Conservation (phyloP, 768 basidiomycete species). For the Artomyces pyxidatus region DNA sequence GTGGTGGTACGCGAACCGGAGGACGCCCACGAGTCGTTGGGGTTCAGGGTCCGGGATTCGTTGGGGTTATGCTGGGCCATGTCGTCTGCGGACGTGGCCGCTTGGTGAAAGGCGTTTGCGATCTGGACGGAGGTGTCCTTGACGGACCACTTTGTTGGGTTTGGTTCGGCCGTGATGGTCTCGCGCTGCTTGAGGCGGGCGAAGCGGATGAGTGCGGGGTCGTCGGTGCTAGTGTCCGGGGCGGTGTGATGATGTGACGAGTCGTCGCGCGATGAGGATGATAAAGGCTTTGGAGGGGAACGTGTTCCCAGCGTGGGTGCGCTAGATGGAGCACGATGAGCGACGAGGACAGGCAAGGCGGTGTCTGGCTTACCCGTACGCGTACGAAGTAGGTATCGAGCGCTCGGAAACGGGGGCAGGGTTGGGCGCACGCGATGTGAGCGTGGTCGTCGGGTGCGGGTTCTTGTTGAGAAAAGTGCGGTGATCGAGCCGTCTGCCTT, state of each 20-base stretch:
- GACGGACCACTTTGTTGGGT: slow-evolving; percentile 64
- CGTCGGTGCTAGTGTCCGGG: slow-evolving; percentile 20
- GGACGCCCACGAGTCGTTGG: slow-evolving; percentile 63
- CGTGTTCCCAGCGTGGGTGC: slow-evolving; percentile 47
- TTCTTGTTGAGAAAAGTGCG: slow-evolving; percentile 64
- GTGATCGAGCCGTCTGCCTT: slow-evolving; percentile 83
- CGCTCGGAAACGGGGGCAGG: slow-evolving; percentile 22
- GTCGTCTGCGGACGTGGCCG: slow-evolving; percentile 34
- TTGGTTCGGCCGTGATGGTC: slow-evolving; percentile 33
- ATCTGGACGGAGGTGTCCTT: slow-evolving; percentile 86
- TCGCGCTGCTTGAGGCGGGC: slow-evolving; percentile 39
- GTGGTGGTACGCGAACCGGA: slow-evolving; percentile 38
- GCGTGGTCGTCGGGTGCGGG: slow-evolving; percentile 26
- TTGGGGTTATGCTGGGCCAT: slow-evolving; percentile 13
- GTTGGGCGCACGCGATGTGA: slow-evolving; percentile 23
- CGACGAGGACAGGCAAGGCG: slow-evolving; percentile 16
- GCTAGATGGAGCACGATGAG: slow-evolving; percentile 27
- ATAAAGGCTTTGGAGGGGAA: slow-evolving; percentile 49
- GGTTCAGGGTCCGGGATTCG: slow-evolving; percentile 30
- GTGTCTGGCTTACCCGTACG: slow-evolving; percentile 50
- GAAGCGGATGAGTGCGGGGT: slow-evolving; percentile 38
- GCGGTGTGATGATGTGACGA: slow-evolving; percentile 26
- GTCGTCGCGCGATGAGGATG: slow-evolving; percentile 27
- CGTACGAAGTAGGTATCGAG: slow-evolving; percentile 52
- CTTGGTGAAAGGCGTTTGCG: slow-evolving; percentile 72